A percentile compares a stretch with the other conserved stretches of the same genome.
These are phyloP conservation scores for Amauroascus niger DNA, from an alignment of 2,329 filamentous ascomycete species.

Conservation along the genomic window DNA sequence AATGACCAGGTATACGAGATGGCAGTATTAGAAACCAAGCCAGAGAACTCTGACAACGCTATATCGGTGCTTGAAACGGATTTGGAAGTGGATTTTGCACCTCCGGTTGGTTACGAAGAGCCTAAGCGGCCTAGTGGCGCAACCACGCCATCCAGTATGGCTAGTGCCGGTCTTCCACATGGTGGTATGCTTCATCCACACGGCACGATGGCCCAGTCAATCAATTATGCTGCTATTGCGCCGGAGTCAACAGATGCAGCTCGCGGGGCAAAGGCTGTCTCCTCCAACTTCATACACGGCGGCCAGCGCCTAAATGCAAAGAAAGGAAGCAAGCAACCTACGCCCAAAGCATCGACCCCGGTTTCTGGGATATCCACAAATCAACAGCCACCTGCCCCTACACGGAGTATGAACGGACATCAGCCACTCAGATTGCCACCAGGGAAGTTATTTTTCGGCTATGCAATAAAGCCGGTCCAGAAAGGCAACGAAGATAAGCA, in stretches of 20 bases:
- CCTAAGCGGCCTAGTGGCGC: conserved; percentile 71
- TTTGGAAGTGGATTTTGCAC: conserved; percentile 88
- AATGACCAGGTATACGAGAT: conserved; percentile 92
- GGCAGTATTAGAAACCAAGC: conserved; percentile 87
- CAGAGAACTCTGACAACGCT: conserved; percentile 67
- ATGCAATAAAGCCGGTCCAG: conserved; percentile 81
- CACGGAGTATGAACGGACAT: conserved; percentile 60
- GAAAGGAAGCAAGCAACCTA: conserved; percentile 65
- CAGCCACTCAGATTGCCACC: conserved; percentile 74
- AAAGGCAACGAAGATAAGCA: conserved; percentile 60
- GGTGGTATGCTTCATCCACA: conserved; percentile 72
- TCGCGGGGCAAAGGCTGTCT: conserved; percentile 51
- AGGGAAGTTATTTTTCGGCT: conserved; percentile 94
- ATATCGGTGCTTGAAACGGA: conserved; percentile 94
- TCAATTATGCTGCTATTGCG: conserved; percentile 88
- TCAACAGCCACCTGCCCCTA: conserved; percentile 32
- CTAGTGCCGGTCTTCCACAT: conserved; percentile 48
- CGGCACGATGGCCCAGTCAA: conserved; percentile 93
- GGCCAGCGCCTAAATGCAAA: conserved; percentile 77
- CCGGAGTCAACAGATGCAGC: conserved; percentile 61
- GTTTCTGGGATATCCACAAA: conserved; percentile 49
- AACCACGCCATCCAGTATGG: conserved; percentile 65
- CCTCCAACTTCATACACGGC: conserved; percentile 68
- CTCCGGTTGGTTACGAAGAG: conserved; percentile 89
- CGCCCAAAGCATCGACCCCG: conserved; percentile 64